Evolutionary conservation across 768 basidiomycete genomes (phyloP), one percentile per base, ranked within the genome.

Genomic region (Mycena maculata): DNA sequence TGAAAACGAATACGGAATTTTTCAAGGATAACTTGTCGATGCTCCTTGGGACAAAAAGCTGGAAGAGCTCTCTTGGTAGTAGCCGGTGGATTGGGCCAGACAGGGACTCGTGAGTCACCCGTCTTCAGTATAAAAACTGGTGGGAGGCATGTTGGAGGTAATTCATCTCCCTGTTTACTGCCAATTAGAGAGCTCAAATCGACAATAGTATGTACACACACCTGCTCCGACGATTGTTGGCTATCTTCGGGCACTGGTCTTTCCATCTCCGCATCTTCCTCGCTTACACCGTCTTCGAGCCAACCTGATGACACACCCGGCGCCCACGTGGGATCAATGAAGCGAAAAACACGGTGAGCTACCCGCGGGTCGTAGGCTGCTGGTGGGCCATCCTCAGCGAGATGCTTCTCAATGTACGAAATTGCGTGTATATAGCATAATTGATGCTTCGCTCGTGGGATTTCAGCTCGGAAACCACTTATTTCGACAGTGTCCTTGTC

Each of bases 351-450:
- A 18, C 22, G 15, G 48, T 75, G 64, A 2, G 72, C 72, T 8
- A 31, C 36, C 1, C 65, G 45, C 7, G 67, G 68, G 28, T 73
- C 71, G 56, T 74, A 74, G 11, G 53, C 36, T 1, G 74, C 71
- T 0, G 72, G 72, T 25, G 66, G 63, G 23, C 65, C 71, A 47
- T 72, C 66, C 39, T 75, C 72, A 18, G 72, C 63, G 0, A 79
- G 56, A 1, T 70, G 65, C 36, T 71, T 55, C 28, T 75, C 71
- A 16, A 77, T 31, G 9, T 76, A 74, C 11, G 54, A 48, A 23
- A 79, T 64, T 1, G 63, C 72, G 56, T 80, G 79, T 77, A 78
- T 79, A 41, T 76, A 75, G 65, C 79, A 80, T 2, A 80, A 60
- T 60, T 78, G 78, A 23, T 78, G 75, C 47, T 77, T 78, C 4